Percentiles rank a stretch among this genome's conserved stretches.
phyloP scores from a whole-genome alignment of 495 filamentous ascomycete genomes.

The Bacidia gigantensis region DNA sequence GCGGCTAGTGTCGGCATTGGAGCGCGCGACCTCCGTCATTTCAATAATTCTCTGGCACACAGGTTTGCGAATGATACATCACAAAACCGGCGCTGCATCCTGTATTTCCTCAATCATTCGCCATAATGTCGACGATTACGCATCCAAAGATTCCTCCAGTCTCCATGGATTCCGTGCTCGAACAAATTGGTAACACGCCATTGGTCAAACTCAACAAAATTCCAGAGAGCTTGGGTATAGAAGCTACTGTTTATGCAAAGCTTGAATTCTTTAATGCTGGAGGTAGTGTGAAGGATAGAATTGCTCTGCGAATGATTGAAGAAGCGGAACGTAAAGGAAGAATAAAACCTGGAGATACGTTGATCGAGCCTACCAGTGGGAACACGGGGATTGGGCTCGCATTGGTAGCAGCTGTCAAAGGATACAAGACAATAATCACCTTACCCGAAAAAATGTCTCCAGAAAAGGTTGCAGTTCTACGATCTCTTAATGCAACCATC shows the following conservation, averaged over 20 bases:
- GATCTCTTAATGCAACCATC: constrained; percentile 89
- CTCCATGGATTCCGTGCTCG: constrained; percentile 43
- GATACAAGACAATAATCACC: constrained; percentile 96
- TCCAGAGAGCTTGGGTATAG: constrained; percentile 77
- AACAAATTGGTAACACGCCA: constrained; percentile 88
- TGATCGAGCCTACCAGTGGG: constrained; percentile 95
- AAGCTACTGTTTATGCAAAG: constrained; percentile 86
- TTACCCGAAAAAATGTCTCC: constrained; percentile 98
- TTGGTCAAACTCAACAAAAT: constrained; percentile 84
- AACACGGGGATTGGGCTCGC: constrained; percentile 98
- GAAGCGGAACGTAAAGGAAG: constrained; percentile 80
- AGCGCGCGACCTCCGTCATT: background rate
- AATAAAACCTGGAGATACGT: constrained; percentile 91
- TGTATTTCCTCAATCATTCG: background rate
- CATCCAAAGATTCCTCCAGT: constrained; percentile 39
- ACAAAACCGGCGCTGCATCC: background rate
- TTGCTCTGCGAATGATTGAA: constrained; percentile 95
- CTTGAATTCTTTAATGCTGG: constrained; percentile 95
- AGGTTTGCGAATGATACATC: too few relatives aligned
- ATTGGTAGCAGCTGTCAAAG: constrained; percentile 83
- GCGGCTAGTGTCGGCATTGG: background rate
- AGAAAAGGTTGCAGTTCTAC: constrained; percentile 90
- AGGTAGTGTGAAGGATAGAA: constrained; percentile 94
- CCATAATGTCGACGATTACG: constrained; percentile 35
- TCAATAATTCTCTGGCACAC: too few relatives aligned